Base-by-base conservation (phyloP, 2,329 filamentous ascomycete genomes). In the Talaromyces amestolkiae region DNA sequence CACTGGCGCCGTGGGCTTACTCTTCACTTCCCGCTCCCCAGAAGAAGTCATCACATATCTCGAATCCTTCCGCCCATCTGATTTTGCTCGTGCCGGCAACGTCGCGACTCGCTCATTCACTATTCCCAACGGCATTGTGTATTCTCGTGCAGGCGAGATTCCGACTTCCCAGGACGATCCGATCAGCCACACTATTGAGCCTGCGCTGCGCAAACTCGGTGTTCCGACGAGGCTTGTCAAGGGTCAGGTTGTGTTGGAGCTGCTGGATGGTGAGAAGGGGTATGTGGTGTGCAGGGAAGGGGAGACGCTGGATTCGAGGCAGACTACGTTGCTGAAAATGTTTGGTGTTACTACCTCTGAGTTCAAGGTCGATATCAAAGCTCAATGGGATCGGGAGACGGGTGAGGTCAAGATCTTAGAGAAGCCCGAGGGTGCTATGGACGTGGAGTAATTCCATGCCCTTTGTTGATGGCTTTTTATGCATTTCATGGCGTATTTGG, bases 251-350 rank as follows among this genome's bases (percentile, higher is more conserved):
- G 87, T 91, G 69, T 83, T 98, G 60, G 89, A 90, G 70, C 69
- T 80, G 73, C 74, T 71, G 0, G 75, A 75, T 33, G 76, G 70
- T 1, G 72, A 79, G 71, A 84, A 84, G 59, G 82, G 83, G 27
- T 96, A 93, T 76, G 85, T 85, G 10, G 88, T 99, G 59, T 98
- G 94, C 81, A 88, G 88, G 73, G 89, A 93, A 78, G 95, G 94
- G 11, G 87, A 97, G 75, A 85, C 88, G 53, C 81, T 99, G 70
- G 93, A 97, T 79, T 93, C 91, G 70, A 86, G 94, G 72, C 95
- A 99, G 85, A 97, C 95, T 65, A 90, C 93, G 69, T 81, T 99
- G 75, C 79, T 99, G 79, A 98, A 98, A 86, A 84, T 97, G 73
- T 98, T 99, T 80, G 90, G 92, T 62, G 87, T 97, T 65, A 92